A percentile compares a stretch with the other conserved stretches of the same genome.
Conservation (phyloP, 768 basidiomycete species). For the Termitomyces heimii region DNA sequence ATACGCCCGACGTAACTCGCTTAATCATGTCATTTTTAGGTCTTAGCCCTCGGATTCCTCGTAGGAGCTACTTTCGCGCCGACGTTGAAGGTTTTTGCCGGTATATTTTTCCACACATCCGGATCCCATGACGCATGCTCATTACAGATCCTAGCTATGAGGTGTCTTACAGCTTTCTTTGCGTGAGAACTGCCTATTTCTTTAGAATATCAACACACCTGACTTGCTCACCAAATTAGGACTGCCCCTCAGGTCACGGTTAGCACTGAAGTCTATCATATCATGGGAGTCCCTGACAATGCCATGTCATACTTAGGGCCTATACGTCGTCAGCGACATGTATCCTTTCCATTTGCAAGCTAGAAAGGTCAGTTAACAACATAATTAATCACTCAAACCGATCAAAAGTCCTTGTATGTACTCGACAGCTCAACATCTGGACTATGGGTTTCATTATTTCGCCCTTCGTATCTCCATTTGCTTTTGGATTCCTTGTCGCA, state of each 20-base stretch:
- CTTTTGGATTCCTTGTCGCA: conserved; percentile 63
- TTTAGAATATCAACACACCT: neutral
- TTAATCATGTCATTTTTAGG: conserved; percentile 20
- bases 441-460: conserved; percentile 58
- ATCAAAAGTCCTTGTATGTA: neutral
- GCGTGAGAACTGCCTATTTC: conserved; percentile 22
- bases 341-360: conserved; percentile 69
- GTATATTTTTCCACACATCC: conserved; percentile 16
- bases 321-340: conserved; percentile 57
- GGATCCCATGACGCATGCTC: neutral
- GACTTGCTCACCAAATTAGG: conserved; percentile 1
- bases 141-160: conserved; percentile 35
- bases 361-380: conserved; percentile 42
- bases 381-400: conserved; percentile 9
- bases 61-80: conserved; percentile 54
- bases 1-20: neutral
- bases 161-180: conserved; percentile 55
- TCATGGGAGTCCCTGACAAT: neutral
- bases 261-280: conserved; percentile 17
- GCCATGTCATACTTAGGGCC: conserved; percentile 29
- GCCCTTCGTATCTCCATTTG: conserved; percentile 57
- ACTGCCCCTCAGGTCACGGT: conserved; percentile 50
- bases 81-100: conserved; percentile 43
- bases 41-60: conserved; percentile 52
- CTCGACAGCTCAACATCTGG: conserved; percentile 44